phyloP scores from a whole-genome alignment of 345 rosid species.

The Mangifera indica region DNA sequence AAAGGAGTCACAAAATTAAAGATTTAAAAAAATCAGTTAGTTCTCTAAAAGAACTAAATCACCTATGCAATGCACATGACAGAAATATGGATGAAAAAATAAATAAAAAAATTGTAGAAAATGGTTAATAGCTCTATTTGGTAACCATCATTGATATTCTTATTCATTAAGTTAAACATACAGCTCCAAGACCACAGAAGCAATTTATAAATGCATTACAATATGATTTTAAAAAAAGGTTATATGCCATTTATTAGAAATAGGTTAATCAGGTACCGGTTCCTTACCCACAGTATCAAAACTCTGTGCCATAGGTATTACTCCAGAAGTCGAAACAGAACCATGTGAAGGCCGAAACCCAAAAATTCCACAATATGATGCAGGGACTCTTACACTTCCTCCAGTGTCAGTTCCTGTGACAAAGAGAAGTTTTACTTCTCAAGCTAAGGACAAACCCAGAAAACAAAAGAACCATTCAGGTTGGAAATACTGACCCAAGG shows the following conservation, averaged over 20 bases:
- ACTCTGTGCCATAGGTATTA: constrained; percentile 84
- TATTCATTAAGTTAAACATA: background rate
- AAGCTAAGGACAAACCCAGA: background rate
- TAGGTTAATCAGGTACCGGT: background rate
- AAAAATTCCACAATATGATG: constrained; percentile 74
- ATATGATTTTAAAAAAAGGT: too few relatives aligned
- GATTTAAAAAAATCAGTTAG: background rate
- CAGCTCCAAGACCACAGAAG: background rate
- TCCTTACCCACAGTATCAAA: constrained; percentile 88
- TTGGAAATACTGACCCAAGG: constrained; percentile 54
- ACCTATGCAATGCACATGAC: background rate
- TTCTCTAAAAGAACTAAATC: background rate
- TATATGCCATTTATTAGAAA: background rate
- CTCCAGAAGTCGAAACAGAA: constrained; percentile 59
- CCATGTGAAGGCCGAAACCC: constrained; percentile 80
- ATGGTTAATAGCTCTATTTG: background rate
- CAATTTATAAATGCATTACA: background rate
- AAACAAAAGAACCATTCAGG: background rate
- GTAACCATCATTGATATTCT: background rate
- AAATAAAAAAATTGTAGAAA: background rate
- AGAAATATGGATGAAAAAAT: background rate
- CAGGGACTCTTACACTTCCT: constrained; percentile 87
- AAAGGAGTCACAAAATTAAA: constrained; percentile 1
- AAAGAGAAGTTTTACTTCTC: constrained; percentile 7
- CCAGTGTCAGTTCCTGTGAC: constrained; percentile 86